A percentile compares a stretch with the other conserved stretches of the same genome.
Conservation (phyloP, 148 eudicot species). For the Cornus controversa region DNA sequence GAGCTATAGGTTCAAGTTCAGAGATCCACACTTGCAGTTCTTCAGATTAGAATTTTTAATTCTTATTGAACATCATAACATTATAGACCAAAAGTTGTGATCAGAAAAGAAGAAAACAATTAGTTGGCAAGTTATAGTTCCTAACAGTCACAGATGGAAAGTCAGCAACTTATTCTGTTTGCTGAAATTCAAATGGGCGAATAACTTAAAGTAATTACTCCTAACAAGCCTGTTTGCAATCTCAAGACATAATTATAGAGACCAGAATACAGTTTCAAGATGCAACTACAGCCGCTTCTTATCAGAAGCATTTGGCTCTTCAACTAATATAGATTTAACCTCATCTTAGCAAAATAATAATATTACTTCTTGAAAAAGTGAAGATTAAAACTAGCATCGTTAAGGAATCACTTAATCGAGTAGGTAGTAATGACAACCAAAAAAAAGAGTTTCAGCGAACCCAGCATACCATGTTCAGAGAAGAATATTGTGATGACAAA, state of each 20-base stretch:
- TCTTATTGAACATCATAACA: background rate
- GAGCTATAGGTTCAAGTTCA: background rate
- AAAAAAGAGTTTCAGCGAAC: background rate
- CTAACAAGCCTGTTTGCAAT: no score
- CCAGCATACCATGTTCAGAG: background rate
- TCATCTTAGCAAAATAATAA: background rate
- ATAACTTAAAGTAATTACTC: background rate
- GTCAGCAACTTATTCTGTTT: background rate
- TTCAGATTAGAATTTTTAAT: background rate
- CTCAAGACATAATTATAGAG: background rate
- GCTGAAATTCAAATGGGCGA: background rate
- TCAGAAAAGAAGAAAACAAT: background rate
- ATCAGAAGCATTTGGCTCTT: background rate
- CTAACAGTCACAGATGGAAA: background rate
- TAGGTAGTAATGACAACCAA: background rate
- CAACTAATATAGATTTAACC: no score
- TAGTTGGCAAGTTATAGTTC: background rate
- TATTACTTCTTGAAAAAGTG: background rate
- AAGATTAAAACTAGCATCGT: background rate
- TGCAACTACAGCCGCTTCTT: background rate
- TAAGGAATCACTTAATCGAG: background rate
- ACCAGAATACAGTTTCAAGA: background rate
- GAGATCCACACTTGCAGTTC: background rate
- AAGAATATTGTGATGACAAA: background rate
- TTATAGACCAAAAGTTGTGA: background rate